These are phyloP conservation scores for Murraya koenigii DNA, from an alignment of 345 rosid genomes.

Conservation along the genomic window DNA sequence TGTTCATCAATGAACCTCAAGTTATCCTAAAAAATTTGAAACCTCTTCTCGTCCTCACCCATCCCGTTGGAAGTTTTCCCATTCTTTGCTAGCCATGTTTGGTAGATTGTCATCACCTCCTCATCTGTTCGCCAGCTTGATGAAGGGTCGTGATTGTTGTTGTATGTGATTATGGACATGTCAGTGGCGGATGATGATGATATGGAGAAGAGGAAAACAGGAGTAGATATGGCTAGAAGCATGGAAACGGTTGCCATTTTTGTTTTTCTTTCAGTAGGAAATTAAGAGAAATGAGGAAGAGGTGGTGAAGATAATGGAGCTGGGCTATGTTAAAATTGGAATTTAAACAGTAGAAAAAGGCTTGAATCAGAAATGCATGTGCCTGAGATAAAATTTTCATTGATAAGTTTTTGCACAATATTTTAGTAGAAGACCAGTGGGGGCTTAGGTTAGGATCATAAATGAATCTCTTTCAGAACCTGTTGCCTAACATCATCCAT, in stretches of 20 bases:
- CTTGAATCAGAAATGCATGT: neutral
- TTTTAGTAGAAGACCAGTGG: neutral
- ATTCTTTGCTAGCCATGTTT: slow-evolving; percentile 58
- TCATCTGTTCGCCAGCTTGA: slow-evolving; percentile 60
- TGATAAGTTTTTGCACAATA: neutral
- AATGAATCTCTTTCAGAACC: neutral
- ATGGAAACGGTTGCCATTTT: slow-evolving; percentile 18
- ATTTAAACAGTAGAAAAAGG: neutral
- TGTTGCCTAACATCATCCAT: neutral
- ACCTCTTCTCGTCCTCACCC: slow-evolving; percentile 53
- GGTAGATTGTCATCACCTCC: slow-evolving; percentile 62
- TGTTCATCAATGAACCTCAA: slow-evolving; percentile 68
- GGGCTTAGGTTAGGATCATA: no score
- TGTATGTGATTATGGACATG: slow-evolving; percentile 34
- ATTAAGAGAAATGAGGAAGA: neutral
- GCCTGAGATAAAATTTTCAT: neutral
- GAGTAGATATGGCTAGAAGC: slow-evolving; percentile 9
- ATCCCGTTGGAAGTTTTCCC: slow-evolving; percentile 57
- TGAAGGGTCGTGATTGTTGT: slow-evolving; percentile 26
- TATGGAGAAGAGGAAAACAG: slow-evolving; percentile 32
- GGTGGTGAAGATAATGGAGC: neutral
- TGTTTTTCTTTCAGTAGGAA: neutral
- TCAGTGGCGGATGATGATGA: slow-evolving; percentile 47
- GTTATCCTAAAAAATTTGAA: slow-evolving; percentile 77
- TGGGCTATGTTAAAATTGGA: neutral